Evolutionary conservation across 371 early-diverging fungal species (phyloP).

Genomic region (Conidiobolus incongruus): DNA sequence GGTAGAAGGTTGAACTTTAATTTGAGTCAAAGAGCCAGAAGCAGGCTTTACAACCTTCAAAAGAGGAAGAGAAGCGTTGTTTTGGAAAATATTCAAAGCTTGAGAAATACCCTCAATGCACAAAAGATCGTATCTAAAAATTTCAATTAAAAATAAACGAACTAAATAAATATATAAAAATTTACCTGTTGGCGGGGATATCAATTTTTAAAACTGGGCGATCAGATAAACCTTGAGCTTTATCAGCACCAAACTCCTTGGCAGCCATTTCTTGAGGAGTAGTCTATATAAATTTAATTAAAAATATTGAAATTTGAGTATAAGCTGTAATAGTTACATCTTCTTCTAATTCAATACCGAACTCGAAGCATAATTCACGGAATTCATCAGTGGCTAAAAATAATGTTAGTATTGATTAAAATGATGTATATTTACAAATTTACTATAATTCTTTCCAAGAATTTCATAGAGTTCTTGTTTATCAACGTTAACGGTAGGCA

Average conservation of each 20-base stretch:
- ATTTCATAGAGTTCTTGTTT: constrained; percentile 64
- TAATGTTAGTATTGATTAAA: no score
- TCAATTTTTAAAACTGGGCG: constrained; percentile 89
- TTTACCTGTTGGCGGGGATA: constrained; percentile 96
- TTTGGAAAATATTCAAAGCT: constrained; percentile 64
- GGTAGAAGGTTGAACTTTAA: constrained; percentile 12
- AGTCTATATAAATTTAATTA: constrained; percentile 24
- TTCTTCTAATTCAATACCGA: constrained; percentile 99
- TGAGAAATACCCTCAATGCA: constrained; percentile 88
- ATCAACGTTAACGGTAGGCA: constrained; percentile 91
- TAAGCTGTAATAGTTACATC: constrained; percentile 28
- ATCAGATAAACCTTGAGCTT: constrained; percentile 40
- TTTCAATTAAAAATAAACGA: neutral
- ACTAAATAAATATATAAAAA: constrained; percentile 5
- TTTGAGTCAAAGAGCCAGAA: neutral
- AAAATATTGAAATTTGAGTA: neutral
- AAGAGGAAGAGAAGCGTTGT: constrained; percentile 28
- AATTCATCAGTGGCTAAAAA: constrained; percentile 73
- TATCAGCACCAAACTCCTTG: constrained; percentile 25
- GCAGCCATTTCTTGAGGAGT: constrained; percentile 51
- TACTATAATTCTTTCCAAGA: constrained; percentile 62
- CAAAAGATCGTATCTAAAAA: constrained; percentile 87
- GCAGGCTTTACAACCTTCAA: neutral
- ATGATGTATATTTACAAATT: constrained; percentile 3
- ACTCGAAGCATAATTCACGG: constrained; percentile 96